phyloP scores from a whole-genome alignment of 768 basidiomycete genomes.

The Collybia sordida region DNA sequence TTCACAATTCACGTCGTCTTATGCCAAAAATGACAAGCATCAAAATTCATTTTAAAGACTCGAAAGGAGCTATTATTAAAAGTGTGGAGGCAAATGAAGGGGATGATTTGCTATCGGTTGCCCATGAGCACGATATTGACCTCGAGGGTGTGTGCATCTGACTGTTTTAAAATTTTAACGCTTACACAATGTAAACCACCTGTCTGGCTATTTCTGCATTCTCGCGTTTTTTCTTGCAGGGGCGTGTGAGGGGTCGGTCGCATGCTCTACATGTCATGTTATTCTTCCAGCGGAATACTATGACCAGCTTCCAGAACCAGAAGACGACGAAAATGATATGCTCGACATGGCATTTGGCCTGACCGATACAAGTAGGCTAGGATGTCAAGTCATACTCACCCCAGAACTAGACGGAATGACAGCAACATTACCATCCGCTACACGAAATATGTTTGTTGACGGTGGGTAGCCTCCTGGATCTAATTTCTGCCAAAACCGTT shows the following conservation, averaged over 20 bases:
- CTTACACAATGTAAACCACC: background rate
- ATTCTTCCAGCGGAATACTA: constrained; percentile 82
- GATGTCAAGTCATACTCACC: constrained; percentile 77
- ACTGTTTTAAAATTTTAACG: background rate
- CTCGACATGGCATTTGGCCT: constrained; percentile 97
- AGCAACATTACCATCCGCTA: constrained; percentile 85
- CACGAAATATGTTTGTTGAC: constrained; percentile 97
- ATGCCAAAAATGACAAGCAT: constrained; percentile 50
- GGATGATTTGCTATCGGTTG: constrained; percentile 87
- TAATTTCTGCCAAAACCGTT: too few species aligned
- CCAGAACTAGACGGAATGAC: constrained; percentile 83
- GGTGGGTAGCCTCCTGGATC: constrained; percentile 46
- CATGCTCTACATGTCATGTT: constrained; percentile 97
- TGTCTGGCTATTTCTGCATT: background rate
- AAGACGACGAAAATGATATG: constrained; percentile 98
- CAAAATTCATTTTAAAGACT: constrained; percentile 86
- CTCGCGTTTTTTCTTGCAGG: constrained; percentile 43
- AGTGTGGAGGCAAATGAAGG: constrained; percentile 93
- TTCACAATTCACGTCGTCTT: background rate
- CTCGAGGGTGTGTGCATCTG: constrained; percentile 74
- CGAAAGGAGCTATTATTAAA: constrained; percentile 80
- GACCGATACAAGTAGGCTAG: constrained; percentile 86
- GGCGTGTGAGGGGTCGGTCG: constrained; percentile 95
- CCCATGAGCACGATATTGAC: constrained; percentile 95
- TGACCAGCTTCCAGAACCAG: constrained; percentile 87